phyloP scores from a whole-genome alignment of 2,329 filamentous ascomycete species.

The Aspergillus oerlinghausenensis region DNA sequence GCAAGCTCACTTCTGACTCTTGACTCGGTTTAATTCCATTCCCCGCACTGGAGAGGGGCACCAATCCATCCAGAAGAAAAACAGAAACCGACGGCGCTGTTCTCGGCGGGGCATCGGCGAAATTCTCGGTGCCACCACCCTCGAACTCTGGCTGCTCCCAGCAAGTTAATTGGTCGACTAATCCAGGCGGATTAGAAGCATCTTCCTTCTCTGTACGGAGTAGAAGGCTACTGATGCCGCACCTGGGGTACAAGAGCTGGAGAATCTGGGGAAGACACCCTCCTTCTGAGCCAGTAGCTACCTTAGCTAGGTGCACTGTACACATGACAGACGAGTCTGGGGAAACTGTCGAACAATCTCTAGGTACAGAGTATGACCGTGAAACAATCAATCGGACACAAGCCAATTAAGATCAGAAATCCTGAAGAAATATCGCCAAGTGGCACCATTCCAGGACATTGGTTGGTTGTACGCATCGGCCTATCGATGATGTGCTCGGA shows the following conservation, averaged over 20 bases:
- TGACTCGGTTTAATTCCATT: not conserved
- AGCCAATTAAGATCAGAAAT: too few species aligned
- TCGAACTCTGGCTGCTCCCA: not conserved
- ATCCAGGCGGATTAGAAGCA: not conserved
- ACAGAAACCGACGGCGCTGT: slow-evolving; percentile 2
- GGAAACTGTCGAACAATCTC: too few species aligned
- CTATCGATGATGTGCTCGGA: slow-evolving; percentile 22
- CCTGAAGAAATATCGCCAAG: not conserved
- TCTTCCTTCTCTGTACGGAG: not conserved
- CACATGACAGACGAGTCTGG: too few species aligned
- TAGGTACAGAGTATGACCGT: too few species aligned
- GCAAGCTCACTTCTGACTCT: not conserved
- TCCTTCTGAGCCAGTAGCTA: too few species aligned
- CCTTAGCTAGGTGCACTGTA: too few species aligned
- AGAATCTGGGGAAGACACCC: too few species aligned
- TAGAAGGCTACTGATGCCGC: not conserved
- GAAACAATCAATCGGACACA: not conserved
- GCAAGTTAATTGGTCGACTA: not conserved
- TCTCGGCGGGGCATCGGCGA: slow-evolving; percentile 22
- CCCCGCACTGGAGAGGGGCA: not conserved
- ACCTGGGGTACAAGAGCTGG: too few species aligned
- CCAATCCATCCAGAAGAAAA: not conserved
- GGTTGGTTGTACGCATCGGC: not conserved
- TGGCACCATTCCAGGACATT: not conserved
- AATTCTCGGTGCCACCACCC: slow-evolving; percentile 17